A percentile compares a stretch with the other conserved stretches of the same genome.
These are phyloP conservation scores for Tylopilus rubrobrunneus DNA, from an alignment of 768 basidiomycete species.

Conservation along the genomic window DNA sequence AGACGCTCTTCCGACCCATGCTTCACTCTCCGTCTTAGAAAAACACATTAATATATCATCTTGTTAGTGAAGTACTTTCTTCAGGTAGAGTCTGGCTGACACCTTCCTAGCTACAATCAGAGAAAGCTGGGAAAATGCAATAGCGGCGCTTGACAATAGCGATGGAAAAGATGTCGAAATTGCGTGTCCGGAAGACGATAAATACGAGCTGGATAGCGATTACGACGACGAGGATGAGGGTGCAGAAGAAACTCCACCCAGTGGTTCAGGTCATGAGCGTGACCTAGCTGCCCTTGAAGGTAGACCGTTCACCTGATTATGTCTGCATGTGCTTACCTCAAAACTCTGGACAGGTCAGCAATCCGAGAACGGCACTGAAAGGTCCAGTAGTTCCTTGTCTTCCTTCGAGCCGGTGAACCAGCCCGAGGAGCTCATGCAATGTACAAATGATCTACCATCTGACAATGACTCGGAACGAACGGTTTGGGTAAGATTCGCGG, in stretches of 20 bases:
- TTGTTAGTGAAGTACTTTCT: slow-evolving; percentile 3
- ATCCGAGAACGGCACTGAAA: not conserved
- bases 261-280: too few species aligned
- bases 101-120: slow-evolving; percentile 7
- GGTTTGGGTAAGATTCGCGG: slow-evolving; percentile 10
- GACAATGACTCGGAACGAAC: not conserved
- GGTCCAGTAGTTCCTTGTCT: slow-evolving; percentile 4
- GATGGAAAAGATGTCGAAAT: slow-evolving; percentile 2
- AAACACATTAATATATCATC: slow-evolving; percentile 2
- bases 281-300: slow-evolving; percentile 1
- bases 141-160: not conserved
- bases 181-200: slow-evolving; percentile 5
- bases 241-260: too few species aligned
- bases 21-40: slow-evolving; percentile 15
- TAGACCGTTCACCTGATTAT: not conserved
- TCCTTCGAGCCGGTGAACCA: slow-evolving; percentile 7
- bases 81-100: not conserved
- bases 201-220: slow-evolving; percentile 26
- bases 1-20: slow-evolving; percentile 6
- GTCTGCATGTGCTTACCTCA: slow-evolving; percentile 1
- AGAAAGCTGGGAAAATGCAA: slow-evolving; percentile 7
- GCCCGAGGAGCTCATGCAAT: slow-evolving; percentile 7
- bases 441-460: not conserved
- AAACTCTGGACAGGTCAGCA: slow-evolving; percentile 7
- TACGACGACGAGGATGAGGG: slow-evolving; percentile 20